Conservation (phyloP, 75 land plant species). For the Pseudotsuga menziesii region DNA sequence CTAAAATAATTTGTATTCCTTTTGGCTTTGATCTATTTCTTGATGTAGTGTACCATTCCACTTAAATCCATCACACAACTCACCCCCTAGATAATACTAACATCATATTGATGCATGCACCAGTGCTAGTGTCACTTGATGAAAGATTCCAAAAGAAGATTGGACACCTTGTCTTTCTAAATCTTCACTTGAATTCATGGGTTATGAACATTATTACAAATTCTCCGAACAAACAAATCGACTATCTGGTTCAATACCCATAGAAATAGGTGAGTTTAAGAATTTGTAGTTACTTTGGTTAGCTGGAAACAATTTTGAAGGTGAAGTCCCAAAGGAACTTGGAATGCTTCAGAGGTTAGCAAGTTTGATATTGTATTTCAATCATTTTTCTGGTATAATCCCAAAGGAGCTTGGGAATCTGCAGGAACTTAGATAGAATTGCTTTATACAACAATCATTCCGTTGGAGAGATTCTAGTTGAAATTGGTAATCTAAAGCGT, state of each 20-base stretch:
- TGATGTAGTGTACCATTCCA: no score
- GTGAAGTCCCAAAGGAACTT: conserved; percentile 57
- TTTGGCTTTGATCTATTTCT: no score
- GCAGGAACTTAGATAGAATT: conserved; percentile 41
- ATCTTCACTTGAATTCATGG: no score
- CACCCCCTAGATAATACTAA: no score
- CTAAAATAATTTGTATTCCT: no score
- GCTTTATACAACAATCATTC: conserved; percentile 64
- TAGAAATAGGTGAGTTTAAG: conserved; percentile 45
- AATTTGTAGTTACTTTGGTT: conserved; percentile 51
- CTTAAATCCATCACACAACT: no score
- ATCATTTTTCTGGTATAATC: conserved; percentile 53
- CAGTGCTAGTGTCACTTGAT: no score
- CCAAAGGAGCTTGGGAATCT: conserved; percentile 68
- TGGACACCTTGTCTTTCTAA: no score
- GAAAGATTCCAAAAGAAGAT: no score
- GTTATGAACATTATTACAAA: no score
- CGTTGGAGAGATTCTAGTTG: conserved; percentile 58
- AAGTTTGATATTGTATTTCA: conserved; percentile 46
- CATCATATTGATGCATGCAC: no score
- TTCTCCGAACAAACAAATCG: conserved; percentile 55
- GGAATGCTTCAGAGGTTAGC: conserved; percentile 55
- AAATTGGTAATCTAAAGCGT: conserved; percentile 42
- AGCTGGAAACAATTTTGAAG: conserved; percentile 59
- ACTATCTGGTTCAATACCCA: conserved; percentile 61